A percentile compares a stretch with the other conserved stretches of the same genome.
phyloP scores from a whole-genome alignment of 208 protist species.

The Trypanosoma lewisi region DNA sequence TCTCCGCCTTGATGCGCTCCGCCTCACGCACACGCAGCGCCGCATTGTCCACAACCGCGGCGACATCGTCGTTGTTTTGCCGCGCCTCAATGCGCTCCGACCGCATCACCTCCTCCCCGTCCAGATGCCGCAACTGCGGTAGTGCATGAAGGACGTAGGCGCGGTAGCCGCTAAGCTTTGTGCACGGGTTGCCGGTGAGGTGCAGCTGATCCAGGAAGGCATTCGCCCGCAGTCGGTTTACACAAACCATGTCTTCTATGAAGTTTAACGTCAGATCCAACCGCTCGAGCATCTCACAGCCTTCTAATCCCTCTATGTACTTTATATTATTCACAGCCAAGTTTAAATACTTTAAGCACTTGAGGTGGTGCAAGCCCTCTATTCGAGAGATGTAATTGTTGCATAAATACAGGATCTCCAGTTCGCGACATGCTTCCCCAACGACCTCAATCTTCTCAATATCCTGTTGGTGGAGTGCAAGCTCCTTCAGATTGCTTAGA shows the following conservation, averaged over 20 bases:
- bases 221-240: slow-evolving; percentile 82
- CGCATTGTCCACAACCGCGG: slow-evolving; percentile 44
- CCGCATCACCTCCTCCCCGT: slow-evolving; percentile 84
- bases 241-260: slow-evolving; percentile 82
- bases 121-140: slow-evolving; percentile 89
- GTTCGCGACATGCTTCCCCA: slow-evolving; percentile 78
- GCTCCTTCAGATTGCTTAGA: slow-evolving; percentile 93
- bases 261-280: slow-evolving; percentile 98
- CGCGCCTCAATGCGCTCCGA: slow-evolving; percentile 88
- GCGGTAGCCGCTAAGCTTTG: slow-evolving; percentile 85
- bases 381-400: slow-evolving; percentile 96
- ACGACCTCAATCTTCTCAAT: slow-evolving; percentile 92
- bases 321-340: slow-evolving; percentile 96
- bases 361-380: slow-evolving; percentile 93
- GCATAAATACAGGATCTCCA: slow-evolving; percentile 96
- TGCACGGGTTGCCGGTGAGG: slow-evolving; percentile 95
- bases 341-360: slow-evolving; percentile 97
- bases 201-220: slow-evolving; percentile 86
- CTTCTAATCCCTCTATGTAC: slow-evolving; percentile 90
- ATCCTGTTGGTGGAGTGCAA: slow-evolving; percentile 96
- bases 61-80: slow-evolving; percentile 69
- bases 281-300: slow-evolving; percentile 93
- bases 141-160: slow-evolving; percentile 90
- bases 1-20: slow-evolving; percentile 72
- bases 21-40: slow-evolving; percentile 49